Conservation (phyloP, 352 stramenopile genomes). For the Phytopythium delawarense region DNA sequence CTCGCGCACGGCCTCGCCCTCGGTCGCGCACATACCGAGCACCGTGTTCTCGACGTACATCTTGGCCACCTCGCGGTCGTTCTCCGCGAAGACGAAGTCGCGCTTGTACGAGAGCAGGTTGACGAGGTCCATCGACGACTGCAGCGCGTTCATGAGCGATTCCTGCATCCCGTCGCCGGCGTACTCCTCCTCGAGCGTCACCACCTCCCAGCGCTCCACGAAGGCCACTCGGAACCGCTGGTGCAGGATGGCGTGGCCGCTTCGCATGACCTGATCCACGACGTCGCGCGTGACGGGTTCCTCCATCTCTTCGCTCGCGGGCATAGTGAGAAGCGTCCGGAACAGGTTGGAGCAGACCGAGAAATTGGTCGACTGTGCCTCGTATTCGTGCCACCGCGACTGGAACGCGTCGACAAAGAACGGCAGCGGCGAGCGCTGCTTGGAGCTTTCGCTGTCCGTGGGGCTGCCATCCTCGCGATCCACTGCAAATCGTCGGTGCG, state of each 20-base stretch:
- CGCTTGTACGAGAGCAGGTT: conserved; percentile 86
- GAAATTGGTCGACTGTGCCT: conserved; percentile 50
- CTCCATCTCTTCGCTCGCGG: conserved; percentile 38
- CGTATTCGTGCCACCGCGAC: conserved; percentile 44
- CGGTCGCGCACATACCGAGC: conserved; percentile 54
- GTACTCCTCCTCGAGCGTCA: conserved; percentile 49
- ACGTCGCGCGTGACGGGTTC: conserved; percentile 49
- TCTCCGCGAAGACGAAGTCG: conserved; percentile 75
- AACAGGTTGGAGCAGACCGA: conserved; percentile 48
- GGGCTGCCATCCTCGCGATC: neutral
- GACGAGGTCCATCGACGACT: conserved; percentile 81
- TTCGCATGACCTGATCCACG: conserved; percentile 45
- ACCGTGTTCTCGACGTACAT: conserved; percentile 78
- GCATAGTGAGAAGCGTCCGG: conserved; percentile 37
- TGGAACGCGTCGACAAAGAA: conserved; percentile 48
- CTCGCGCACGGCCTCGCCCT: conserved; percentile 49
- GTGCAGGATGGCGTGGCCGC: conserved; percentile 57
- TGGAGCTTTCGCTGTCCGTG: neutral
- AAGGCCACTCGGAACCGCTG: conserved; percentile 76
- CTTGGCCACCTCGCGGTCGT: conserved; percentile 67
- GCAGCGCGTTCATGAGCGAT: conserved; percentile 35
- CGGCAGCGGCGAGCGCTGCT: conserved; percentile 25
- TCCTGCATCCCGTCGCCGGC: conserved; percentile 39
- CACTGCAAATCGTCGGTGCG: neutral
- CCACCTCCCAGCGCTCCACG: conserved; percentile 69